These are phyloP conservation scores for Andrographis paniculata DNA, from an alignment of 305 asterid genomes.

Conservation along the genomic window DNA sequence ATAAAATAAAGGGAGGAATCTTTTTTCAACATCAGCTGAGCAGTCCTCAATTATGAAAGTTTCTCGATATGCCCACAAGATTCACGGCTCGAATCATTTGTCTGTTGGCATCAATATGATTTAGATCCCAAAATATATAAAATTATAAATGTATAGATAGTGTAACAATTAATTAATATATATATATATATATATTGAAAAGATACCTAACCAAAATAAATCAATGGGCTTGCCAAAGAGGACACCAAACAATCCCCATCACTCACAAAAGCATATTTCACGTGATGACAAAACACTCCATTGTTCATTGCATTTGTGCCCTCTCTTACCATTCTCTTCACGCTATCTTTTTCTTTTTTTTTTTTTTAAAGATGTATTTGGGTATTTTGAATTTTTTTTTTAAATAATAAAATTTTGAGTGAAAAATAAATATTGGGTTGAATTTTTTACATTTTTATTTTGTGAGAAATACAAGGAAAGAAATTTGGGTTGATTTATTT, in stretches of 20 bases:
- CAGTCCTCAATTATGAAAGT: constrained; percentile 1
- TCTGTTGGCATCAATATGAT: constrained; percentile 2
- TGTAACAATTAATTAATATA: too few species aligned
- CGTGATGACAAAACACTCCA: constrained; percentile 5
- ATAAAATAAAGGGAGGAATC: background rate
- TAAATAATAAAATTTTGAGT: too few species aligned
- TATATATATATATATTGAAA: constrained; percentile 11
- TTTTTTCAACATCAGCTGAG: background rate
- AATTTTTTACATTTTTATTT: too few species aligned
- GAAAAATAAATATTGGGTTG: too few species aligned
- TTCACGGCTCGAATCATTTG: constrained; percentile 23
- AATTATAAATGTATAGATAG: too few species aligned
- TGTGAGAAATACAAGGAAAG: too few species aligned
- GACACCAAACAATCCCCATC: constrained; percentile 36
- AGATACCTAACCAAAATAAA: constrained; percentile 24
- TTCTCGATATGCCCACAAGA: constrained; percentile 19
- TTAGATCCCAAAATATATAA: constrained; percentile 19
- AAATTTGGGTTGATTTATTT: too few species aligned
- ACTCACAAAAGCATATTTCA: constrained; percentile 40
- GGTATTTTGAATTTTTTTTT: background rate
- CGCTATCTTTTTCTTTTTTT: too few species aligned
- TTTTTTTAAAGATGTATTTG: too few species aligned
- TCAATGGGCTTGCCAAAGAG: constrained; percentile 18
- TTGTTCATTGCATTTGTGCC: constrained; percentile 4
- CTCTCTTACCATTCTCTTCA: background rate